Base-by-base conservation (phyloP, 83 land plant genomes). In the Diphasiastrum complanatum region DNA sequence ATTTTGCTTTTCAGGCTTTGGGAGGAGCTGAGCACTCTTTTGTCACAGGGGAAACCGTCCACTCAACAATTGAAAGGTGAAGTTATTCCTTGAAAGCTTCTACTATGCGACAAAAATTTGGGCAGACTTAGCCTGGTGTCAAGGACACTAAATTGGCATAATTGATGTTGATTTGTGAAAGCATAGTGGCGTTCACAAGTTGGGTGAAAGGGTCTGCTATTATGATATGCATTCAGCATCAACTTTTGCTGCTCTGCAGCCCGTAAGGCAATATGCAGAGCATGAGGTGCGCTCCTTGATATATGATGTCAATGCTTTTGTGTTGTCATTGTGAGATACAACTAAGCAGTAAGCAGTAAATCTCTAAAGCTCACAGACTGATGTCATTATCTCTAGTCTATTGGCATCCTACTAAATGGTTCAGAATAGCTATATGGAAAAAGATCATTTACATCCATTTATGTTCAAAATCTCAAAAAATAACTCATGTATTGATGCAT, bases 251-350 rank as follows among this genome's bases (percentile, higher is more conserved):
- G 35, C 32, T 33, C 33, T 72, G 50, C 61, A 58, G 34, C 75
- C 75, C 26, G 45, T 72, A n/a, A 70, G 71, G 45, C 71, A 72
- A 37, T 72, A 72, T 49, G 63, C 37, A 66, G 75, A 72, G 26
- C 76, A 73, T 60, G 76, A 73, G 74, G 76, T 73, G 24, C 6
- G 5, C 0, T 56, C 1, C 3, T 14, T 24, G 65, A 6, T 45
- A 45, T 25, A 8, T 45, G 12, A 22, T 6, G 26, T 11, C 2
- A 51, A 5, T 61, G 52, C 1, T 61, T 27, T 60, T 40, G 22
- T 1, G 0, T 14, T 40, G 33, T 55, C 18, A 25, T 60, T 22
- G 33, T 27, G 0, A n/a, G 23, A 16, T 57, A 38, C 25, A 57
- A 57, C 30, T 26, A 12, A 34, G 2, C 8, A 57, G 51, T 57